Conservation (phyloP, 345 rosid genomes). For the Heritiera fomes region DNA sequence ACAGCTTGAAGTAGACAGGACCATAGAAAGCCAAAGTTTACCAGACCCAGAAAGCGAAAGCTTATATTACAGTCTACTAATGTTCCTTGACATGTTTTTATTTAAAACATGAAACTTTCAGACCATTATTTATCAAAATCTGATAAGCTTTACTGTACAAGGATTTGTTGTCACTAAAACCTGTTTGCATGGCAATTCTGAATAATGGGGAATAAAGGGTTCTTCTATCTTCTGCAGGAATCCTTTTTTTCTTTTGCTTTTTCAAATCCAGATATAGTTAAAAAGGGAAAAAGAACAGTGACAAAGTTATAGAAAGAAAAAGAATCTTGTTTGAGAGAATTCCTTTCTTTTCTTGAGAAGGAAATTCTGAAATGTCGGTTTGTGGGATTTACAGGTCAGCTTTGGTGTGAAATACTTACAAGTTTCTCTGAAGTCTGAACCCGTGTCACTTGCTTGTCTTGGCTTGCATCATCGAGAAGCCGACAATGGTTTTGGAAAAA, state of each 20-base stretch:
- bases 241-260: conserved; percentile 21
- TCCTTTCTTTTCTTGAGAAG: neutral
- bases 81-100: conserved; percentile 4
- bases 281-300: conserved; percentile 6
- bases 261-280: neutral
- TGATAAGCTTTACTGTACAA: neutral
- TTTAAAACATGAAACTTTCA: neutral
- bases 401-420: conserved; percentile 6
- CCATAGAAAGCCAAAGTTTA: conserved; percentile 40
- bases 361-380: conserved; percentile 27
- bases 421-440: conserved; percentile 16
- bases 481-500: neutral
- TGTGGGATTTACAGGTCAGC: conserved; percentile 30
- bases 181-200: neutral
- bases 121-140: neutral
- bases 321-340: neutral
- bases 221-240: conserved; percentile 26
- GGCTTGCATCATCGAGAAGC: conserved; percentile 19
- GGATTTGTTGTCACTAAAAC: neutral
- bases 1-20: conserved; percentile 14
- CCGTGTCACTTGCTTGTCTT: conserved; percentile 41
- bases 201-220: conserved; percentile 39
- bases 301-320: neutral
- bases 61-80: conserved; percentile 23
- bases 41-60: conserved; percentile 41